Percentiles rank a stretch among this genome's conserved stretches.
These are phyloP conservation scores for Cyclostephanos tholiformis DNA, from an alignment of 108 stramenopile genomes.

Conservation along the genomic window DNA sequence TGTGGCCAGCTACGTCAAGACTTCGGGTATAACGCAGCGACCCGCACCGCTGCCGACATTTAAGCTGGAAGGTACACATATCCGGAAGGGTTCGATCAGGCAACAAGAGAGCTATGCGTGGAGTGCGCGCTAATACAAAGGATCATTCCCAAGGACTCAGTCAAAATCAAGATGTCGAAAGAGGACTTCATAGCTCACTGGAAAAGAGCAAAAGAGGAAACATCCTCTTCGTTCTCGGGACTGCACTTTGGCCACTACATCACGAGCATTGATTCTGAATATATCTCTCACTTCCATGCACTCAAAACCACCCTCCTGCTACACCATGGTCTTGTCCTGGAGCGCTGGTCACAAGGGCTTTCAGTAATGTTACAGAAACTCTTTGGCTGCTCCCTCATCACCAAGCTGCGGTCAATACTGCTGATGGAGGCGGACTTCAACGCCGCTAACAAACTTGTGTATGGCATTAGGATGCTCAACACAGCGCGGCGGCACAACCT, in stretches of 20 bases:
- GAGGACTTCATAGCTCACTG: not conserved
- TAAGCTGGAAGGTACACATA: not conserved
- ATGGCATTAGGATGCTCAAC: constrained; percentile 15
- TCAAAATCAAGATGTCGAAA: not conserved
- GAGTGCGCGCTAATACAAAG: not conserved
- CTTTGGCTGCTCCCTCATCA: not conserved
- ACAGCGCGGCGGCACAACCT: constrained; percentile 4
- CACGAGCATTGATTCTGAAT: not conserved
- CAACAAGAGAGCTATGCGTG: constrained; percentile 4
- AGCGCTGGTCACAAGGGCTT: not conserved
- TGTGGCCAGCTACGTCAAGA: not conserved
- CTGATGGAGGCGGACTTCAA: constrained; percentile 24
- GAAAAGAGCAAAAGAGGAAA: not conserved
- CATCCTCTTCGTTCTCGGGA: constrained; percentile 5
- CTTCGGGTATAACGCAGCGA: constrained; percentile 9
- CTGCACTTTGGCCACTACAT: constrained; percentile 19
- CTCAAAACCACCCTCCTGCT: not conserved
- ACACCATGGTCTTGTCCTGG: not conserved
- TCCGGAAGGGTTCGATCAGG: not conserved
- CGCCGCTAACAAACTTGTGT: constrained; percentile 15
- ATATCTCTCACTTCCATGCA: not conserved
- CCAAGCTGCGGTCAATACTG: constrained; percentile 7
- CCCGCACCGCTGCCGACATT: not conserved
- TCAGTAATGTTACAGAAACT: not conserved
- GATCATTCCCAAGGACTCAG: not conserved